phyloP scores from a whole-genome alignment of 345 rosid genomes.

The Aquilaria yunnanensis region DNA sequence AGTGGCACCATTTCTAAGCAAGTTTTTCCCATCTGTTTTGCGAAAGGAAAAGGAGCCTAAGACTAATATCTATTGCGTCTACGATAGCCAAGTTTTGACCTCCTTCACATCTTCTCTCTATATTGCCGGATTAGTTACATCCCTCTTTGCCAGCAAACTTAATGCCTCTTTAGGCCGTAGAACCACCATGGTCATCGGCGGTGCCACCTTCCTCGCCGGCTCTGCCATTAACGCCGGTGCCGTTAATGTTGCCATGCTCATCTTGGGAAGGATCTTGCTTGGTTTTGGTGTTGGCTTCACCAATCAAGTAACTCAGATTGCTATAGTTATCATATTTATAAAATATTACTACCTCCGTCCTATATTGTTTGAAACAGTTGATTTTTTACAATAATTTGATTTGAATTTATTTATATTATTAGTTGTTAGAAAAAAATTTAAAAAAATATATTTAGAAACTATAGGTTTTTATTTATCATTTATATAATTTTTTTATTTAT shows the following conservation, averaged over 20 bases:
- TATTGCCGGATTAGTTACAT: slow-evolving; percentile 61
- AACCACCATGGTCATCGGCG: slow-evolving; percentile 63
- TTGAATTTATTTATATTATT: background rate
- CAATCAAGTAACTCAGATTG: slow-evolving; percentile 41
- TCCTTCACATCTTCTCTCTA: slow-evolving; percentile 77
- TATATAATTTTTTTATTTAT: no score
- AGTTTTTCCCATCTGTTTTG: slow-evolving; percentile 68
- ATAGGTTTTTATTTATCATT: no score
- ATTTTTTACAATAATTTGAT: no score
- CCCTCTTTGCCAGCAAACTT: slow-evolving; percentile 69
- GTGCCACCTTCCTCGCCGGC: slow-evolving; percentile 67
- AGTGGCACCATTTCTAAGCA: slow-evolving; percentile 68
- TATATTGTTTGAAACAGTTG: no score
- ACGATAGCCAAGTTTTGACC: slow-evolving; percentile 59
- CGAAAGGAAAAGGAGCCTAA: slow-evolving; percentile 44
- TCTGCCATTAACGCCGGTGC: slow-evolving; percentile 72
- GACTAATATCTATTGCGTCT: slow-evolving; percentile 55
- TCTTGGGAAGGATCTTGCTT: slow-evolving; percentile 74
- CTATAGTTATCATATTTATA: no score
- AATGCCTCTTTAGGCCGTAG: slow-evolving; percentile 49
- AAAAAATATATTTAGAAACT: background rate
- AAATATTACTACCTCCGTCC: no score
- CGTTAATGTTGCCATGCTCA: slow-evolving; percentile 59
- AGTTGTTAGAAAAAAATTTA: no score
- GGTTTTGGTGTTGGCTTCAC: slow-evolving; percentile 95